Evolutionary conservation across 257 asterid species (phyloP).

Genomic region (Solanum lycopersicoides): DNA sequence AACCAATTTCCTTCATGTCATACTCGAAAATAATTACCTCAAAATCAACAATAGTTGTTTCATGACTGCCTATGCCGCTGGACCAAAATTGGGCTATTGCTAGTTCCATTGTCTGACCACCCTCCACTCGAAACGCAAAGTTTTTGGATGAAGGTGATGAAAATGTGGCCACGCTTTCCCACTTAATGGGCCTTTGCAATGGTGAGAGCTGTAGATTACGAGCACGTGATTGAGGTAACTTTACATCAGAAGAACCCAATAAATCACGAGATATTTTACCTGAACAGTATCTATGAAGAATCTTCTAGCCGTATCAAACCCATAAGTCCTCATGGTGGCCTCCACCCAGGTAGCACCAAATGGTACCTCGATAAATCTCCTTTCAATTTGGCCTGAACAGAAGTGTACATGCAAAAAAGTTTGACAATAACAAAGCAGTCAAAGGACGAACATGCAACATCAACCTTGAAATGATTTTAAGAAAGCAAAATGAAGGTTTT

Average conservation of each 20-base stretch:
- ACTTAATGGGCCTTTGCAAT: constrained; percentile 77
- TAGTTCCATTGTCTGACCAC: constrained; percentile 87
- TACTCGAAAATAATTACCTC: constrained; percentile 45
- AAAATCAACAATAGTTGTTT: constrained; percentile 59
- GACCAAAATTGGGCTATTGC: constrained; percentile 98
- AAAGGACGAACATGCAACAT: neutral
- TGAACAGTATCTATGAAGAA: constrained; percentile 81
- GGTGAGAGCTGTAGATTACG: constrained; percentile 59
- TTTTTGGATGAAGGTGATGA: constrained; percentile 92
- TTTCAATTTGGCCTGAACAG: constrained; percentile 66
- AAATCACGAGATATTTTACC: constrained; percentile 31
- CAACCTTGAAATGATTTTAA: neutral
- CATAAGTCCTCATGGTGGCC: constrained; percentile 74
- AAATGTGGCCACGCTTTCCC: constrained; percentile 79
- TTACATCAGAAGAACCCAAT: neutral
- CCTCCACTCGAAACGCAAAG: constrained; percentile 76
- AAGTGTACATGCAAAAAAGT: constrained; percentile 8
- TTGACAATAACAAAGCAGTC: neutral
- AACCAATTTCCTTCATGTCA: neutral
- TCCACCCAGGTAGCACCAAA: constrained; percentile 96
- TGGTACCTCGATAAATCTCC: constrained; percentile 87
- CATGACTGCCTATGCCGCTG: constrained; percentile 87
- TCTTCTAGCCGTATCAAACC: constrained; percentile 80
- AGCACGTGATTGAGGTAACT: constrained; percentile 11
- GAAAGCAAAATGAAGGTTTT: neutral